Evolutionary conservation across 257 asterid species (phyloP).

Genomic region (Solanum sitiens): DNA sequence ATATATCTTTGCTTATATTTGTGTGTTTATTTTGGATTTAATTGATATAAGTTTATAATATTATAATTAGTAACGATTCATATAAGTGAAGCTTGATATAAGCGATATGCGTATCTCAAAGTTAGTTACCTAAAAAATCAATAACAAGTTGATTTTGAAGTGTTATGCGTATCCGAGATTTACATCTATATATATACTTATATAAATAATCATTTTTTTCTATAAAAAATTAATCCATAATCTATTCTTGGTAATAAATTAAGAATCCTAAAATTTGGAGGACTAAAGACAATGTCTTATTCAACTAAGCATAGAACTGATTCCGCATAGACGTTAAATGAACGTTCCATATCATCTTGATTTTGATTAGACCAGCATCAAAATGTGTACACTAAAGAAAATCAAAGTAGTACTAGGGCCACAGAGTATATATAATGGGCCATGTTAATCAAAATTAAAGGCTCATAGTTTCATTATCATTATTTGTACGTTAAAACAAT

Average conservation of each 20-base stretch:
- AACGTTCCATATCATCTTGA: no score
- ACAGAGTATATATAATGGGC: not conserved
- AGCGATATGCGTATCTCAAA: not conserved
- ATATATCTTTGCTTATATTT: not conserved
- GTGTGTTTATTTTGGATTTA: not conserved
- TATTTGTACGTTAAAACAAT: not conserved
- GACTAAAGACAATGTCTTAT: not conserved
- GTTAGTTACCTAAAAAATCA: not conserved
- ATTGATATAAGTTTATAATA: not conserved
- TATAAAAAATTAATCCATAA: no score
- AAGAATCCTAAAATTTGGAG: no score
- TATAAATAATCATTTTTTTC: no score
- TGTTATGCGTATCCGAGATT: no score
- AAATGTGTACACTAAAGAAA: not conserved
- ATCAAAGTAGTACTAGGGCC: no score
- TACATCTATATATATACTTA: no score
- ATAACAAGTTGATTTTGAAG: not conserved
- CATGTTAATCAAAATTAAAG: no score
- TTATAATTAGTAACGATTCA: not conserved
- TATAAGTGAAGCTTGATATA: not conserved
- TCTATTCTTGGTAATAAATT: no score
- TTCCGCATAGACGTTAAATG: not conserved
- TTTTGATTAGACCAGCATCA: no score
- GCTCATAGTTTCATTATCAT: not conserved
- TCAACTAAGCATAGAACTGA: not conserved